Evolutionary conservation across 2,329 filamentous ascomycete species (phyloP).

Genomic region (Botrytis cinerea): DNA sequence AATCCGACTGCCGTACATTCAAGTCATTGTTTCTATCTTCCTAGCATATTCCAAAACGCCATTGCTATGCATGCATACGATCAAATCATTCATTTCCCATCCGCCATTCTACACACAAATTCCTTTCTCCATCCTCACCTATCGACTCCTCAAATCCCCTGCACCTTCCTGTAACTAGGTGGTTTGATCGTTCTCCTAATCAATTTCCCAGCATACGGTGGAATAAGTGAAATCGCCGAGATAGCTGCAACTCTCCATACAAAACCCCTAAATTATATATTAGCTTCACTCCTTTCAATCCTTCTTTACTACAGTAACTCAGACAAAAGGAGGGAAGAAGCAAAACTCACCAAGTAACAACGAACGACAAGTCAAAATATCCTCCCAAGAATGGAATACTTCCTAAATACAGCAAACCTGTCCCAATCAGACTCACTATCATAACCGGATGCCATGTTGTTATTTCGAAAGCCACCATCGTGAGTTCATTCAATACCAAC

Average conservation of each 20-base stretch:
- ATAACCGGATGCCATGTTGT: slow-evolving; percentile 97
- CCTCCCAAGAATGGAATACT: slow-evolving; percentile 81
- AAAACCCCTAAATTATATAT: slow-evolving; percentile 62
- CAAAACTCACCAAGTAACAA: slow-evolving; percentile 65
- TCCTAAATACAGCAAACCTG: slow-evolving; percentile 75
- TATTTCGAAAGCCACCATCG: slow-evolving; percentile 96
- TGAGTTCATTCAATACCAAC: slow-evolving; percentile 87
- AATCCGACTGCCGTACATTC: neutral
- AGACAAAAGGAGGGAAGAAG: slow-evolving; percentile 27
- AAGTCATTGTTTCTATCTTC: neutral
- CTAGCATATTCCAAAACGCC: neutral
- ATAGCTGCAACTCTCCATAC: slow-evolving; percentile 86
- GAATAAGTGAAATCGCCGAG: slow-evolving; percentile 75
- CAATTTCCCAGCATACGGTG: slow-evolving; percentile 84
- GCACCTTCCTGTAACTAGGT: slow-evolving; percentile 92
- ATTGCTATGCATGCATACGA: slow-evolving; percentile 11
- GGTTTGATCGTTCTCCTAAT: slow-evolving; percentile 84
- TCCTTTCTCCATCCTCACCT: neutral
- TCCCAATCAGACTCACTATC: slow-evolving; percentile 82
- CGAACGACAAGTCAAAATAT: slow-evolving; percentile 86
- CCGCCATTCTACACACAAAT: neutral
- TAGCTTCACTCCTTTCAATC: neutral
- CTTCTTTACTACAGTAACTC: neutral
- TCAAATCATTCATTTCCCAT: neutral
- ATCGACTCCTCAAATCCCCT: slow-evolving; percentile 51